phyloP scores from a whole-genome alignment of 305 asterid genomes.

The Stenogyne calaminthoides region DNA sequence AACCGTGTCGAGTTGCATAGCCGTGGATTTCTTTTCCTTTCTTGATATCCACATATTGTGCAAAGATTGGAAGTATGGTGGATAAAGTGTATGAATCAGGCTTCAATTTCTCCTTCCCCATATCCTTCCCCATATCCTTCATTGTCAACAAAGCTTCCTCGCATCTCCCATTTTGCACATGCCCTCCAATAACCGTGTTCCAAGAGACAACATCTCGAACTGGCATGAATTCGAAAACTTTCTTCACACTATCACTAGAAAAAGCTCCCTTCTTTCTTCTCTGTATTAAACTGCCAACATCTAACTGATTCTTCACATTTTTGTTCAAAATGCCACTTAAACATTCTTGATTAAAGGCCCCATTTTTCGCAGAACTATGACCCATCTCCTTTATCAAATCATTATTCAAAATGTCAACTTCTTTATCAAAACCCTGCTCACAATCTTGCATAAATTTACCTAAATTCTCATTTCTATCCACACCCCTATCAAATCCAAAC shows the following conservation, averaged over 20 bases:
- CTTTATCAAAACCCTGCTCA: background rate
- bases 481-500: slow-evolving; percentile 1
- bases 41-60: slow-evolving; percentile 48
- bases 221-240: slow-evolving; percentile 78
- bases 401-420: background rate
- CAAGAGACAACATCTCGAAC: slow-evolving; percentile 79
- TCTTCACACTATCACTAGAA: slow-evolving; percentile 48
- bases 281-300: slow-evolving; percentile 19
- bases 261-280: slow-evolving; percentile 38
- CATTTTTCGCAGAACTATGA: no score
- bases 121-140: no score
- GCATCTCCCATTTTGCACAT: slow-evolving; percentile 52
- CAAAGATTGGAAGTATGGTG: slow-evolving; percentile 64
- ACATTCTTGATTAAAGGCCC: background rate
- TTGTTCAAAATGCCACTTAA: slow-evolving; percentile 16
- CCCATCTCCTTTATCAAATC: slow-evolving; percentile 22
- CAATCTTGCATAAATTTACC: slow-evolving; percentile 16
- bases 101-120: slow-evolving; percentile 59
- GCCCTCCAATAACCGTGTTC: slow-evolving; percentile 82
- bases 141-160: slow-evolving; percentile 59
- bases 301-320: slow-evolving; percentile 24
- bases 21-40: slow-evolving; percentile 93
- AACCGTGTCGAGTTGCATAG: slow-evolving; percentile 60
- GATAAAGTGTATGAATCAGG: slow-evolving; percentile 84
- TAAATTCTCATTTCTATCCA: background rate